These are phyloP conservation scores for Salvia splendens DNA, from an alignment of 257 asterid species.

Conservation along the genomic window DNA sequence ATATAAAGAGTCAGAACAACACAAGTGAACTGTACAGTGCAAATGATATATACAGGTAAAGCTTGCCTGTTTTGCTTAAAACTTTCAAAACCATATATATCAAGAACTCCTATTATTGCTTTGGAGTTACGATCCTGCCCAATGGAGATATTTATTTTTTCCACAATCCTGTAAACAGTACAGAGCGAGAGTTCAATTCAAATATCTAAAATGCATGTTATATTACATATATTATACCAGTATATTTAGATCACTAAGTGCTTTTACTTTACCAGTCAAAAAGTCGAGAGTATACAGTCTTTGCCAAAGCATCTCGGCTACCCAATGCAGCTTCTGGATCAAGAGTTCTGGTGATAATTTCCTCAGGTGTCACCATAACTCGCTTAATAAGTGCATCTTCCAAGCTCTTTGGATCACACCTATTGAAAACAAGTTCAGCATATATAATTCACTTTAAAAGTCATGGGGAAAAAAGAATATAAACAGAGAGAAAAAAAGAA, in stretches of 20 bases:
- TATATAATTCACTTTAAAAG: slow-evolving; percentile 18
- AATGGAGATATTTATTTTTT: slow-evolving; percentile 85
- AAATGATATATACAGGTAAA: slow-evolving; percentile 28
- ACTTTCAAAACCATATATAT: slow-evolving; percentile 96
- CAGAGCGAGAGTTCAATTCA: slow-evolving; percentile 27
- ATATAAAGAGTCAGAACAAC: slow-evolving; percentile 37
- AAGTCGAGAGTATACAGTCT: slow-evolving; percentile 80
- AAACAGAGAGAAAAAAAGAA: slow-evolving; percentile 13
- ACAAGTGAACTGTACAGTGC: slow-evolving; percentile 10
- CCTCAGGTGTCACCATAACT: slow-evolving; percentile 98
- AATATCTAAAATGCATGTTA: slow-evolving; percentile 23
- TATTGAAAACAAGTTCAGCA: slow-evolving; percentile 39
- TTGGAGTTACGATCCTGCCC: slow-evolving; percentile 99
- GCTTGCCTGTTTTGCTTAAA: slow-evolving; percentile 74
- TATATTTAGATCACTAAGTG: slow-evolving; percentile 16
- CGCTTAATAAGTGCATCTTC: slow-evolving; percentile 95
- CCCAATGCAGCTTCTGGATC: slow-evolving; percentile 94
- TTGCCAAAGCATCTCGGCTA: slow-evolving; percentile 95
- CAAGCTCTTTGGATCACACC: slow-evolving; percentile 94
- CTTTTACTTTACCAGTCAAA: slow-evolving; percentile 72
- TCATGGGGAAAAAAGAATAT: not conserved
- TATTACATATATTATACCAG: not conserved
- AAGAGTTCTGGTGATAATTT: slow-evolving; percentile 86
- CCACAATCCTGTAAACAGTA: slow-evolving; percentile 76
- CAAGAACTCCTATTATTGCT: slow-evolving; percentile 97